Percentiles rank a stretch among this genome's conserved stretches.
phyloP scores from a whole-genome alignment of 805 yeast genomes.

The Cyberlindnera nakhonratchasimensis region DNA sequence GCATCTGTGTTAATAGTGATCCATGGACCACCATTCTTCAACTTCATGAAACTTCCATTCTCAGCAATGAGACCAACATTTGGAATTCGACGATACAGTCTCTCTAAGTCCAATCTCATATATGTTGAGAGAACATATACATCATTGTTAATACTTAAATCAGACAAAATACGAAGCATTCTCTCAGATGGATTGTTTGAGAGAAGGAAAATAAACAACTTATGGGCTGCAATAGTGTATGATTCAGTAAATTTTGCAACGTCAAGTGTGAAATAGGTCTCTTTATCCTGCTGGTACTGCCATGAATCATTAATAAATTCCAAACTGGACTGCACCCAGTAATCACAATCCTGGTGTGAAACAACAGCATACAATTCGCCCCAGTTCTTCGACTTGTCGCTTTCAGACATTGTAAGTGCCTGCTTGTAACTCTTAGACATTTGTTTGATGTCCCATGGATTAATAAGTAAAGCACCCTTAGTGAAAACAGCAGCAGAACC shows the following conservation, averaged over 20 bases:
- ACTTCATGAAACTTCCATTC: constrained; percentile 76
- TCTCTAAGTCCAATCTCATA: constrained; percentile 60
- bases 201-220: constrained; percentile 45
- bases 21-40: constrained; percentile 39
- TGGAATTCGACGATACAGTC: constrained; percentile 62
- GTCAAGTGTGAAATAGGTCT: constrained; percentile 33
- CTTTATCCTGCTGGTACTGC: constrained; percentile 44
- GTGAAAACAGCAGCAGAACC: constrained; percentile 83
- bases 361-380: constrained; percentile 54
- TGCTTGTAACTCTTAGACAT: constrained; percentile 59
- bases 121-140: constrained; percentile 72
- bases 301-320: constrained; percentile 49
- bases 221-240: constrained; percentile 32
- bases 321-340: constrained; percentile 67
- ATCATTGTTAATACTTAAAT: constrained; percentile 50
- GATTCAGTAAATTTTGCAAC: constrained; percentile 26
- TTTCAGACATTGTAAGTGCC: constrained; percentile 61
- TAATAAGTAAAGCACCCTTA: constrained; percentile 70
- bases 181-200: constrained; percentile 60
- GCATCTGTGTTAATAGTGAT: constrained; percentile 10
- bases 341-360: constrained; percentile 60
- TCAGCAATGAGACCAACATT: constrained; percentile 85
- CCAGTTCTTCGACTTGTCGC: constrained; percentile 66
- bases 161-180: constrained; percentile 53
- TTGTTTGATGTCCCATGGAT: constrained; percentile 83